These are phyloP conservation scores for Phytophthora cajani DNA, from an alignment of 352 stramenopile genomes.

Conservation along the genomic window DNA sequence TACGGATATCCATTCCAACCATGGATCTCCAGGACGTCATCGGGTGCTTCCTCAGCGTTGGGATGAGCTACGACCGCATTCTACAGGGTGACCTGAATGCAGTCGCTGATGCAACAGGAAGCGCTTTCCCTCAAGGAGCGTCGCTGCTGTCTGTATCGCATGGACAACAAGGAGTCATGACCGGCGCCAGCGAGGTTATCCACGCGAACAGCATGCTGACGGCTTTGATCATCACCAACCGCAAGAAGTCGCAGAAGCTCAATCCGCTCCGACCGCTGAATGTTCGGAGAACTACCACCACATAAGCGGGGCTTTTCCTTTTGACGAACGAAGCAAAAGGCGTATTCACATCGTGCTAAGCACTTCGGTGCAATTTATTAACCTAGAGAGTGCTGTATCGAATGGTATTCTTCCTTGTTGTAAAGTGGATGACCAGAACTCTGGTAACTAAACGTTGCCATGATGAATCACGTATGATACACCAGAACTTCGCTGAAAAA, in stretches of 20 bases:
- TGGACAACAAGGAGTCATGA: constrained; percentile 77
- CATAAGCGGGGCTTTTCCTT: constrained; percentile 31
- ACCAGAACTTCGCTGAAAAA: too few relatives aligned
- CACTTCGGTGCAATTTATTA: constrained; percentile 34
- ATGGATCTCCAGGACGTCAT: constrained; percentile 68
- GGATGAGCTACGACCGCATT: constrained; percentile 73
- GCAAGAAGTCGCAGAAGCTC: constrained; percentile 74
- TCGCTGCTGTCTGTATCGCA: constrained; percentile 69
- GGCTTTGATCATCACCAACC: constrained; percentile 79
- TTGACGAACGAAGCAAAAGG: background rate
- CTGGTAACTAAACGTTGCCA: background rate
- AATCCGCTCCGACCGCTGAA: constrained; percentile 56
- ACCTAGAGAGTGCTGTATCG: constrained; percentile 30
- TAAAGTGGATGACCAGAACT: too few relatives aligned
- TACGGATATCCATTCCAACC: constrained; percentile 60
- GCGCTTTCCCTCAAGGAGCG: constrained; percentile 59
- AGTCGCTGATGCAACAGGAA: constrained; percentile 59
- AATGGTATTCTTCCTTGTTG: background rate
- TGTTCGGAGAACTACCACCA: constrained; percentile 63
- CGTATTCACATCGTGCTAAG: constrained; percentile 8
- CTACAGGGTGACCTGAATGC: constrained; percentile 69
- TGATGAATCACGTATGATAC: background rate
- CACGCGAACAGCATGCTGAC: constrained; percentile 86
- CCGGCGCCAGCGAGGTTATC: constrained; percentile 55
- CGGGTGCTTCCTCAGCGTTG: constrained; percentile 71